Percentiles rank a stretch among this genome's conserved stretches.
These are phyloP conservation scores for Farysia itapuensis DNA, from an alignment of 1,284 basidiomycete species.

Conservation along the genomic window DNA sequence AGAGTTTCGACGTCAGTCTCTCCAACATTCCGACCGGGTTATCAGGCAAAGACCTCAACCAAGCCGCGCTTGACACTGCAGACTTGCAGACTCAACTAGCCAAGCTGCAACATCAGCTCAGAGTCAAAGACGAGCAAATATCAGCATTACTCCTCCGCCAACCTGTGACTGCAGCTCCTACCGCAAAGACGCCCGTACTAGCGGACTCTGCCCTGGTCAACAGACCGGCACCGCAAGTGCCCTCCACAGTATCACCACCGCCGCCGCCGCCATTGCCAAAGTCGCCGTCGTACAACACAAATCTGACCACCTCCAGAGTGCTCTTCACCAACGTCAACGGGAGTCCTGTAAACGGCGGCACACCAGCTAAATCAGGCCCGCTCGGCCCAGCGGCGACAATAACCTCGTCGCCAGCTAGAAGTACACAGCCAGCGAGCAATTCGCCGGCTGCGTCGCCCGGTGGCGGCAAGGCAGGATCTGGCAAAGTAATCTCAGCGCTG, in stretches of 20 bases:
- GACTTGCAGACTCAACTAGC: constrained; percentile 7
- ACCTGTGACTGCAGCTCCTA: background rate
- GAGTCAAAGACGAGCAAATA: constrained; percentile 4
- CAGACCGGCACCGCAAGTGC: background rate
- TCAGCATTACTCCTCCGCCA: constrained; percentile 2
- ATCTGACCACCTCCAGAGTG: too few species aligned
- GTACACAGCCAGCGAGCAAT: background rate
- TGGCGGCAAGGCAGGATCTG: background rate
- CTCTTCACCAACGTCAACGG: too few species aligned
- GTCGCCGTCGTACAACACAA: too few species aligned
- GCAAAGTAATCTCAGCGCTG: constrained; percentile 31
- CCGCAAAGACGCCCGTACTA: background rate
- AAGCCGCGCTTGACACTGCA: background rate
- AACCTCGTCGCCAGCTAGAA: background rate
- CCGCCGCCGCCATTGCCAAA: background rate
- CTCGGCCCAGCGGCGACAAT: background rate
- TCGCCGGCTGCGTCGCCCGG: background rate
- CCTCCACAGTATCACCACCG: background rate
- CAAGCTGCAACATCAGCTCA: constrained; percentile 7
- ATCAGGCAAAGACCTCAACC: constrained; percentile 3
- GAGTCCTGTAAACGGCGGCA: too few species aligned
- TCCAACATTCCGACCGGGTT: constrained; percentile 24
- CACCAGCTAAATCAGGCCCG: background rate
- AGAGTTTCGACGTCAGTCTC: constrained; percentile 28
- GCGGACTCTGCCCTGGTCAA: background rate